Evolutionary conservation across 2,329 filamentous ascomycete species (phyloP).

Genomic region (Arthrobotrys musiformis): DNA sequence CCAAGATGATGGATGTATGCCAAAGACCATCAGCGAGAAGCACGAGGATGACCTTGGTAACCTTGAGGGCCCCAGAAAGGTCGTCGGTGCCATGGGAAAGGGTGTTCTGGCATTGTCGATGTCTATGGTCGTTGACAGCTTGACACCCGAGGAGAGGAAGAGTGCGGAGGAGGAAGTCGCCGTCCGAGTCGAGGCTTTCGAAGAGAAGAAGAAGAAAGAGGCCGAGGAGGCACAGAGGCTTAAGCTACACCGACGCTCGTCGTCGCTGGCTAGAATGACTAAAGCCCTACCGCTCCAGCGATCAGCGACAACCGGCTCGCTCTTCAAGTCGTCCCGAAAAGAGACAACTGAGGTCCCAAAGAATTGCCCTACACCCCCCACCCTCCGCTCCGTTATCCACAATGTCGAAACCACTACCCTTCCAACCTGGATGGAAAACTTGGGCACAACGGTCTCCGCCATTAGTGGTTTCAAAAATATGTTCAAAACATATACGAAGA

Average conservation of each 20-base stretch:
- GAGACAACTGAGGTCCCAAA: conserved; percentile 11
- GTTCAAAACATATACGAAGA: conserved; percentile 53
- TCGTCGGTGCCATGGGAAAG: conserved; percentile 58
- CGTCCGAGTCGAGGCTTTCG: conserved; percentile 2
- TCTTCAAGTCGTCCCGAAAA: conserved; percentile 39
- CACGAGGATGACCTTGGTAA: conserved; percentile 35
- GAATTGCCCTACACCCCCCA: conserved; percentile 2
- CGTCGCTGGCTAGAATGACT: conserved; percentile 7
- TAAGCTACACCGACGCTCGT: conserved; percentile 32
- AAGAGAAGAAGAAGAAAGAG: conserved; percentile 29
- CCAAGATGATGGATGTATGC: conserved; percentile 15
- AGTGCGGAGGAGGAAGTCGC: conserved; percentile 38
- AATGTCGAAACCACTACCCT: conserved; percentile 57
- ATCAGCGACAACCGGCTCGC: conserved; percentile 38
- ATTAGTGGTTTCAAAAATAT: conserved; percentile 47
- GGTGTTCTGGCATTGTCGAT: conserved; percentile 56
- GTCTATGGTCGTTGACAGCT: conserved; percentile 43
- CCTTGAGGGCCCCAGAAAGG: conserved; percentile 55
- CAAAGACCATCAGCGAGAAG: conserved; percentile 36
- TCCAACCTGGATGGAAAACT: conserved; percentile 57
- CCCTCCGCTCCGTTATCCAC: conserved; percentile 51
- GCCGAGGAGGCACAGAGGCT: conserved; percentile 26
- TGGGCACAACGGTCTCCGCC: conserved; percentile 40
- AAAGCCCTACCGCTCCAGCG: conserved; percentile 12
- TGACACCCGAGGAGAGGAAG: conserved; percentile 45